Conservation (phyloP, 139 green algal species). For the Ulvella scutata region DNA sequence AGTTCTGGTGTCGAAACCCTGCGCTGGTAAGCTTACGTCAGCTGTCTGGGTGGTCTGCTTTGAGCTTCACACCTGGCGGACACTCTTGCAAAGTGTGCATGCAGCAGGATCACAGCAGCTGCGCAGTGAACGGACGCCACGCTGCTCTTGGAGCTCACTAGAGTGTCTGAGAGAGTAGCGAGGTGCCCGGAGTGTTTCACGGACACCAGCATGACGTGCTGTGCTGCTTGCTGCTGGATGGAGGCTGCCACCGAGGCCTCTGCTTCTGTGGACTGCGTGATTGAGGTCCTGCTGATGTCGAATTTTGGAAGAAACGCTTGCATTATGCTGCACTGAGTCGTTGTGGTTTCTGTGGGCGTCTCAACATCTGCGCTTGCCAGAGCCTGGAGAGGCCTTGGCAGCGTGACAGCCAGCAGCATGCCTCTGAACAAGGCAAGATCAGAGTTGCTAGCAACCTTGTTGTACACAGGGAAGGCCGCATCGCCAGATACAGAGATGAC, state of each 20-base stretch:
- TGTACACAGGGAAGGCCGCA: not conserved
- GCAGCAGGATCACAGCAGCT: not conserved
- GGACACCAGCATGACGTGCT: slow-evolving; percentile 28
- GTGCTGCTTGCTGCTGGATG: not conserved
- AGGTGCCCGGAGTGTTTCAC: slow-evolving; percentile 40
- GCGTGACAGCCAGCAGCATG: not conserved
- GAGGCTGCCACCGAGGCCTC: not conserved
- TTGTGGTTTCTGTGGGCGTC: not conserved
- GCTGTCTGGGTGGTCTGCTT: not conserved
- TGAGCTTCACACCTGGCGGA: not conserved
- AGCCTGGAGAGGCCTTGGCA: not conserved
- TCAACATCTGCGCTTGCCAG: not conserved
- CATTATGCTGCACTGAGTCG: not conserved
- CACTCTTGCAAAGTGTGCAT: not conserved
- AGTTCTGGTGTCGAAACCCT: not conserved
- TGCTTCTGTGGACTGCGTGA: no score
- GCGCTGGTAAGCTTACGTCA: not conserved
- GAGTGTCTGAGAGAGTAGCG: slow-evolving; percentile 20
- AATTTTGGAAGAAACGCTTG: not conserved
- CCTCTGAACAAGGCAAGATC: not conserved
- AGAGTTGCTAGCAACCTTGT: not conserved
- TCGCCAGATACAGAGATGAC: not conserved
- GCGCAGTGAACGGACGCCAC: slow-evolving; percentile 29
- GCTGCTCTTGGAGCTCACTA: slow-evolving; percentile 34
- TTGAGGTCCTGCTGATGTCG: no score